Evolutionary conservation across 768 basidiomycete species (phyloP), one percentile per base, ranked within the genome.

Genomic region (Neoboletus subvelutipes): DNA sequence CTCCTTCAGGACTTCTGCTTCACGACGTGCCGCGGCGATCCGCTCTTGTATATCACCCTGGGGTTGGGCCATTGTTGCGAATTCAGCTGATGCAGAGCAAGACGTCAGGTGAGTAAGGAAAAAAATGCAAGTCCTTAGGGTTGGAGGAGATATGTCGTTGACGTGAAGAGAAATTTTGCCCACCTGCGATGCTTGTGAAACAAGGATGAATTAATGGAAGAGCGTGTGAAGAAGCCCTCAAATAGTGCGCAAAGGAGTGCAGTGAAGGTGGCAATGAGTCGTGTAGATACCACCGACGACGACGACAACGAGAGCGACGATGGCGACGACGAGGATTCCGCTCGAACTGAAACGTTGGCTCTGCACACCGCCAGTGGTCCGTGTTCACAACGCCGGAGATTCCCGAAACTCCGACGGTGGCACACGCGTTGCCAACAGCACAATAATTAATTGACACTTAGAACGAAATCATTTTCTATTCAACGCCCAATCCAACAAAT

Each of bases 1-100:
- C 83, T 99, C 97, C 78, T 97, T 99, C 77, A 99, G 75, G 70
- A 85, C 89, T 76, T 98, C 96, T 45, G 94, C 94, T 76, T 98
- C 97, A 71, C 97, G 83, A 65, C 96, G 87, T 56, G 97, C 96
- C 52, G 95, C 92, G 43, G 96, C 93, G 73, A 99, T 98, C 67
- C 90, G 79, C 77, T 92, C 90, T 72, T 92, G 90, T 66, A 92
- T 90, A 71, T 92, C 90, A 73, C 85, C 83, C 75, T 87, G 87
- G 56, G 80, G 80, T 80, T 90, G 88, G 67, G 90, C 86, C 90
- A 91, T 92, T 64, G 56, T 64, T 60, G 41, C 45, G 37, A 55
- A 45, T 52, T 31, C 45, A 52, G 45, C 64, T 64, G 42, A 10
- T 10, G 33, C 29, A 13, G 50, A 36, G 33, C n/a, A 37, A 26